phyloP scores from a whole-genome alignment of 768 basidiomycete genomes.

The Trametes gibbosa region DNA sequence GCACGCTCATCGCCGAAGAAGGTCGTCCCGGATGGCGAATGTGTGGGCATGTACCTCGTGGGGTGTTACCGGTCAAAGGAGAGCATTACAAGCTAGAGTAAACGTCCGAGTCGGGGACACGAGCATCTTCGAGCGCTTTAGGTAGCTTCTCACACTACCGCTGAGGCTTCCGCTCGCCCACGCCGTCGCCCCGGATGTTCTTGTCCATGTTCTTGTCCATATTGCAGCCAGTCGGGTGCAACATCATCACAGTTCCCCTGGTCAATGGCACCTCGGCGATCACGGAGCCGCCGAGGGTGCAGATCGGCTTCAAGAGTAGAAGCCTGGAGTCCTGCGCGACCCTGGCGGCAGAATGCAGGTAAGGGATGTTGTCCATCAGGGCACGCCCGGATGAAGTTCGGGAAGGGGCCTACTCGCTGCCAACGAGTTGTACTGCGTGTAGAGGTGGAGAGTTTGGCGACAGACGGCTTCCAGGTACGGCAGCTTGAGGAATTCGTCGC shows the following conservation, averaged over 20 bases:
- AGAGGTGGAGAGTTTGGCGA: slow-evolving; percentile 53
- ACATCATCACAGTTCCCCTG: slow-evolving; percentile 20
- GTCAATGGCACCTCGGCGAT: slow-evolving; percentile 38
- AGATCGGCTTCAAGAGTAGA: slow-evolving; percentile 39
- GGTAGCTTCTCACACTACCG: slow-evolving; percentile 16
- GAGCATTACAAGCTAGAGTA: slow-evolving; percentile 17
- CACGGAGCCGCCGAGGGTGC: slow-evolving; percentile 34
- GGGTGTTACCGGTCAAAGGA: background rate
- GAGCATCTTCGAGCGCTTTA: slow-evolving; percentile 3
- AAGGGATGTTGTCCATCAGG: background rate
- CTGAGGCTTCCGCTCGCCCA: slow-evolving; percentile 26
- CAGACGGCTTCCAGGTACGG: slow-evolving; percentile 65
- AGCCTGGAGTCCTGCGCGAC: slow-evolving; percentile 36
- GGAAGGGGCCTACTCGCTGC: background rate
- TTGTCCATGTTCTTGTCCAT: background rate
- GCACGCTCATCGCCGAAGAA: slow-evolving; percentile 10
- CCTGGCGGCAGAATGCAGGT: slow-evolving; percentile 12
- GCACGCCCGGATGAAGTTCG: background rate
- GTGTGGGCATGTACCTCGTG: too few species aligned
- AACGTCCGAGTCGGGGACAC: slow-evolving; percentile 13
- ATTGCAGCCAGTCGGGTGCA: background rate
- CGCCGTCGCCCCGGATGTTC: slow-evolving; percentile 40
- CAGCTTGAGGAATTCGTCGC: slow-evolving; percentile 28
- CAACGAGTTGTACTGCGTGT: slow-evolving; percentile 22
- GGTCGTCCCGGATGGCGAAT: slow-evolving; percentile 4